These are phyloP conservation scores for Cyclotella cryptica DNA, from an alignment of 108 stramenopile species.

Conservation along the genomic window DNA sequence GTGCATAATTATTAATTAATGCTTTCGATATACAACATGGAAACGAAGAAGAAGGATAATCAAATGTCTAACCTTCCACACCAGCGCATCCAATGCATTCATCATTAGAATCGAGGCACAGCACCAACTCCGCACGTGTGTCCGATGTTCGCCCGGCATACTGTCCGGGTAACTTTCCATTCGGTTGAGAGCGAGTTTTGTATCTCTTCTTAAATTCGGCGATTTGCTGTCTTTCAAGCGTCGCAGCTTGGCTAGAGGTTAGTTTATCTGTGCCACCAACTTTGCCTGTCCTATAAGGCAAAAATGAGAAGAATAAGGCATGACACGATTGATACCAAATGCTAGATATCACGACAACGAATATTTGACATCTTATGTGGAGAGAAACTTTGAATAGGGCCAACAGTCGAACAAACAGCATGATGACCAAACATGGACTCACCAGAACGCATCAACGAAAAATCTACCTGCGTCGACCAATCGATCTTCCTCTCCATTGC, in stretches of 20 bases:
- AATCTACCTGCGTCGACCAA: constrained; percentile 68
- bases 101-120: constrained; percentile 35
- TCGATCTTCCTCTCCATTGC: constrained; percentile 39
- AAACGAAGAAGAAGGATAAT: too few relatives aligned
- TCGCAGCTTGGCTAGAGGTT: constrained; percentile 48
- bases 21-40: background rate
- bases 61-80: constrained; percentile 58
- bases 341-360: background rate
- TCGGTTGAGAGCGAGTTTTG: constrained; percentile 16
- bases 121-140: constrained; percentile 37
- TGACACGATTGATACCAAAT: too few relatives aligned
- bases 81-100: constrained; percentile 77
- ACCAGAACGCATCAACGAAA: constrained; percentile 87
- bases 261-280: constrained; percentile 68
- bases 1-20: background rate
- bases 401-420: too few relatives aligned
- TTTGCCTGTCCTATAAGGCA: constrained; percentile 56
- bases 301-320: background rate
- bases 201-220: constrained; percentile 82
- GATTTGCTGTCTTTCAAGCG: constrained; percentile 62
- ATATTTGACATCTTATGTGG: background rate
- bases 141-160: constrained; percentile 46
- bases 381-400: too few relatives aligned
- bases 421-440: background rate
- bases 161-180: constrained; percentile 42